Conservation (phyloP, 2,329 filamentous ascomycete species). For the Neofusicoccum sp. region DNA sequence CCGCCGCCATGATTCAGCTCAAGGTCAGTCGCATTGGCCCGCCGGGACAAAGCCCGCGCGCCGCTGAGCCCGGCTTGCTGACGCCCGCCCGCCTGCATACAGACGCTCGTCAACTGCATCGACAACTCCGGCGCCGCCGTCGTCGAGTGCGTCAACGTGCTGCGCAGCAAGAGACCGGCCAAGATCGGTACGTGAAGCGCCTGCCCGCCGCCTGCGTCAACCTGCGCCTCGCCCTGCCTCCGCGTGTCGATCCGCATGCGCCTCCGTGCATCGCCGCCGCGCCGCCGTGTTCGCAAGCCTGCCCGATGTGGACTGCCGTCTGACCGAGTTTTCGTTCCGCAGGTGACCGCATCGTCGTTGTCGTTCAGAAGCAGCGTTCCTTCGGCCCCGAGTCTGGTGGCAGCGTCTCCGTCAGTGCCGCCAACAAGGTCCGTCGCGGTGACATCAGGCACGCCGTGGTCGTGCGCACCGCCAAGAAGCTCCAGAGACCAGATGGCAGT, state of each 20-base stretch:
- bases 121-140: constrained; percentile 98
- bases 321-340: constrained; percentile 17
- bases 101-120: constrained; percentile 99
- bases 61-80: neutral
- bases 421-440: constrained; percentile 93
- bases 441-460: constrained; percentile 96
- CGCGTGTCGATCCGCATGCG: neutral
- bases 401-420: constrained; percentile 70
- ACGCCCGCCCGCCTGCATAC: constrained; percentile 4
- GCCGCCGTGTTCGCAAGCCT: neutral
- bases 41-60: neutral
- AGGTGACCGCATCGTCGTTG: constrained; percentile 97
- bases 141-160: constrained; percentile 92
- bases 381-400: constrained; percentile 71
- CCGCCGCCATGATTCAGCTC: constrained; percentile 72
- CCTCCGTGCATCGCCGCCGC: neutral
- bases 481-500: constrained; percentile 84
- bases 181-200: constrained; percentile 71
- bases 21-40: constrained; percentile 35
- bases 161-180: constrained; percentile 87
- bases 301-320: neutral
- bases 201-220: constrained; percentile 6
- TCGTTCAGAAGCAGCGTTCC: constrained; percentile 92
- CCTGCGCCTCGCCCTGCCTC: neutral
- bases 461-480: constrained; percentile 86